phyloP scores from a whole-genome alignment of 768 basidiomycete genomes.

The Naganishia kalamii region DNA sequence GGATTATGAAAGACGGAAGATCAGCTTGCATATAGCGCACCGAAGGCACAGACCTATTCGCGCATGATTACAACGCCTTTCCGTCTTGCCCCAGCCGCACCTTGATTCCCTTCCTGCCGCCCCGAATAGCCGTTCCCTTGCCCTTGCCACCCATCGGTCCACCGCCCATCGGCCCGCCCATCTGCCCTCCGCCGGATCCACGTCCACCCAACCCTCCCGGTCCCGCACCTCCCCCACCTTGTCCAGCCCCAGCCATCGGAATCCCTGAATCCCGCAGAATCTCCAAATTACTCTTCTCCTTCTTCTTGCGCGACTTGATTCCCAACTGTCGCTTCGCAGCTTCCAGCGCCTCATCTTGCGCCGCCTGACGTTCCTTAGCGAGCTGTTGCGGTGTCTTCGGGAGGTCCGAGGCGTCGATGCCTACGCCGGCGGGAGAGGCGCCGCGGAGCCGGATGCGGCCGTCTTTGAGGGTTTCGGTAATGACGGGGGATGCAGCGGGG shows the following conservation, averaged over 20 bases:
- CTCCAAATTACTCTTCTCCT: slow-evolving; percentile 20
- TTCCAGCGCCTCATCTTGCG: slow-evolving; percentile 38
- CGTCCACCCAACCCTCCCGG: neutral
- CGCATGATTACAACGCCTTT: neutral
- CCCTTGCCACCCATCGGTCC: slow-evolving; percentile 8
- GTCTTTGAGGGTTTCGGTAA: slow-evolving; percentile 69
- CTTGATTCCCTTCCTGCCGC: slow-evolving; percentile 7
- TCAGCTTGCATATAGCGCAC: neutral
- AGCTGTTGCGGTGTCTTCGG: slow-evolving; percentile 34
- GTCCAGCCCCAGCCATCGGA: slow-evolving; percentile 5
- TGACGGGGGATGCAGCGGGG: slow-evolving; percentile 75
- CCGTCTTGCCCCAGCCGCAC: slow-evolving; percentile 2
- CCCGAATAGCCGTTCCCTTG: slow-evolving; percentile 1
- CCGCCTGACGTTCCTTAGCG: slow-evolving; percentile 29
- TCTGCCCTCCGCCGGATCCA: neutral
- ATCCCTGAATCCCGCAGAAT: slow-evolving; percentile 8
- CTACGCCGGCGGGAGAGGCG: slow-evolving; percentile 52
- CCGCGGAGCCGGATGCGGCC: slow-evolving; percentile 66
- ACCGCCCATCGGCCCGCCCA: neutral
- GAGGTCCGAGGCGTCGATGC: slow-evolving; percentile 37
- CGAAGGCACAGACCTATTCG: neutral
- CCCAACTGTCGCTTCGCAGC: slow-evolving; percentile 38
- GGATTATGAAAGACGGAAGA: neutral
- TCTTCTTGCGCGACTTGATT: slow-evolving; percentile 27
- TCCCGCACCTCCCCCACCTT: slow-evolving; percentile 9